Base-by-base conservation (phyloP, 768 basidiomycete species). In the Tulasnella sp. region DNA sequence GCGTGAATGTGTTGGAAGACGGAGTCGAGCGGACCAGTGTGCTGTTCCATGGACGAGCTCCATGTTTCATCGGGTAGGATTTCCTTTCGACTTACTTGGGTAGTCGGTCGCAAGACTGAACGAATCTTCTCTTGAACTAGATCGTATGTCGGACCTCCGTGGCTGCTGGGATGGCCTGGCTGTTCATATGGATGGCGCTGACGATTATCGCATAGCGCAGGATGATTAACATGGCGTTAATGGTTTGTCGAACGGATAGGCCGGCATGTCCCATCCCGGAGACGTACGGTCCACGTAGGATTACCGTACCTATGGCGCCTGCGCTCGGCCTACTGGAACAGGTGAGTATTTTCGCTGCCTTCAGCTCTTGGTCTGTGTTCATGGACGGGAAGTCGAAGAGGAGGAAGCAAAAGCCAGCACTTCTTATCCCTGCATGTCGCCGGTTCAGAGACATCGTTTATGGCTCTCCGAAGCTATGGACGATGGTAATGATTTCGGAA, bases 1-100 rank as follows among this genome's bases (percentile, higher is more conserved):
- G 37, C 54, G 40, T 49, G 45, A 77, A 95, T 94, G 85, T 96
- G 64, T 85, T 87, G 7, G 93, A 97, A 71, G 94, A 93, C 29
- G 91, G 90, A 49, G 96, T 93, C 1, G 97, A 99, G 81, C 99
- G 97, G 96, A 89, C 99, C 64, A 92, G 92, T 67, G 90, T 99
- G 25, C 85, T 92, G 77, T 92, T 97, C 82, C 95, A 99, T 81
- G 97, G 97, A 0, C 97, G 83, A 96, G 94, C 80, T 99, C 99
- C 83, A 99, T 99, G 97, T 84, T 99, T 73, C 97, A 99, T 83
- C 97, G 99, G 86, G 96, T 96, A 80, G 72, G 86, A 84, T 67
- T 67, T 9, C 12, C 58, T n/a, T n/a, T n/a, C n/a, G n/a, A n/a
- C n/a, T n/a, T n/a, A n/a, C n/a, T n/a, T n/a, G n/a, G n/a, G n/a